phyloP scores from a whole-genome alignment of 2,329 filamentous ascomycete species.

The Scortechinia acanthostroma region DNA sequence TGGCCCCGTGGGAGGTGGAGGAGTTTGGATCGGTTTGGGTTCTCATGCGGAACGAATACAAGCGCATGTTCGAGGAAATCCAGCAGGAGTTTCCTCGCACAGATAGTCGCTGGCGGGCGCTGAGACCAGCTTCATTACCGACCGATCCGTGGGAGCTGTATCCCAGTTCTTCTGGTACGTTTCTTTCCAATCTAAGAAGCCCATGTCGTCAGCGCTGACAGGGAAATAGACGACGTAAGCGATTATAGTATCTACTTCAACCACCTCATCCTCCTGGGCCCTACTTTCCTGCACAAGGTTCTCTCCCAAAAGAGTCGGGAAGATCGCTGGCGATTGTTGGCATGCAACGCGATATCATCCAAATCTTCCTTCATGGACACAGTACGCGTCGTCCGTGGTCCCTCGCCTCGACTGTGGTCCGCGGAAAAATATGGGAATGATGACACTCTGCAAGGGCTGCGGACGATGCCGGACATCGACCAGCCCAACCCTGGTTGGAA shows the following conservation, averaged over 20 bases:
- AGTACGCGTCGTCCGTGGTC: neutral
- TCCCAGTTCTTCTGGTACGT: neutral
- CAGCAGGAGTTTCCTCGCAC: neutral
- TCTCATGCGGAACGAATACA: neutral
- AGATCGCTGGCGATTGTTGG: neutral
- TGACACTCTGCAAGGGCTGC: neutral
- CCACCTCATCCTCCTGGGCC: neutral
- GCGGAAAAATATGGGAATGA: neutral
- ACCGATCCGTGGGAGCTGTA: neutral
- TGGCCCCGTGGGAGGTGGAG: constrained; percentile 12
- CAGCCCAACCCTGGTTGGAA: neutral
- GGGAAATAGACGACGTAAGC: too few species aligned
- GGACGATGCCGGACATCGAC: neutral
- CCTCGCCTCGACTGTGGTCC: neutral
- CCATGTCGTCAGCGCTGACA: neutral
- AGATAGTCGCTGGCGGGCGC: neutral
- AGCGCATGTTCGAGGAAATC: neutral
- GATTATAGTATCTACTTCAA: neutral
- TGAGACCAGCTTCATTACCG: neutral
- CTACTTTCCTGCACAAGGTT: neutral
- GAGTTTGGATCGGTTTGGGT: constrained; percentile 10
- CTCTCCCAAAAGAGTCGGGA: neutral
- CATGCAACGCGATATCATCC: neutral
- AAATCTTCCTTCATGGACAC: neutral
- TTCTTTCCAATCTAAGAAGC: neutral